These are phyloP conservation scores for Zelopaecilomyces penicillatus DNA, from an alignment of 2,329 filamentous ascomycete species.

Conservation along the genomic window DNA sequence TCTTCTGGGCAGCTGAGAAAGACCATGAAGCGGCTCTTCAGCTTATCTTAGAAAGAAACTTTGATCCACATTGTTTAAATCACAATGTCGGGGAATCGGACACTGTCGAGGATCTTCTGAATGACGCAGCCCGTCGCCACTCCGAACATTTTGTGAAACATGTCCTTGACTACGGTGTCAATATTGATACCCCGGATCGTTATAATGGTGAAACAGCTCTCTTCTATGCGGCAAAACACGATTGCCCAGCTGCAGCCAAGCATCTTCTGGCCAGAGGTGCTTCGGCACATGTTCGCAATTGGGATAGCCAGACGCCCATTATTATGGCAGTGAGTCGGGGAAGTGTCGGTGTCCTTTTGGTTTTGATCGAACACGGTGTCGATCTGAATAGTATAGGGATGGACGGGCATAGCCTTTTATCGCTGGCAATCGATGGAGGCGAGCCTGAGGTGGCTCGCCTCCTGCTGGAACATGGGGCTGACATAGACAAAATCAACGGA, in stretches of 20 bases:
- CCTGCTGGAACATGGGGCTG: slow-evolving; percentile 1
- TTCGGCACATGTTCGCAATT: not conserved
- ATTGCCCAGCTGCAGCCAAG: not conserved
- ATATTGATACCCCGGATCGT: not conserved
- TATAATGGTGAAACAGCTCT: not conserved
- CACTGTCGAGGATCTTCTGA: too few relatives aligned
- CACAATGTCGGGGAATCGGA: too few relatives aligned
- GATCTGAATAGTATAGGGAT: not conserved
- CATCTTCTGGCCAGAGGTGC: slow-evolving; percentile 2
- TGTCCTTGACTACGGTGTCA: not conserved
- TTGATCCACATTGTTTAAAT: too few relatives aligned
- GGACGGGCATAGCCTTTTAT: slow-evolving; percentile 1
- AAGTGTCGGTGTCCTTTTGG: not conserved
- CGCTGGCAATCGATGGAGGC: slow-evolving; percentile 1
- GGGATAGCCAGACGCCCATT: not conserved
- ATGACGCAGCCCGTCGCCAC: too few relatives aligned
- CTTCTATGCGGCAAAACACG: slow-evolving; percentile 2
- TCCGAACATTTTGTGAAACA: too few relatives aligned
- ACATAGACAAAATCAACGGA: not conserved
- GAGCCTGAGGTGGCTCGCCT: not conserved
- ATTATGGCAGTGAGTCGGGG: not conserved
- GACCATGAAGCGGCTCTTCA: not conserved
- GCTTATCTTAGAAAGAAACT: not conserved
- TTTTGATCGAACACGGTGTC: slow-evolving; percentile 2
- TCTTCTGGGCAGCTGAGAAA: slow-evolving; percentile 1